Conservation (phyloP, 805 yeast species). For the Lachancea nothofagi region DNA sequence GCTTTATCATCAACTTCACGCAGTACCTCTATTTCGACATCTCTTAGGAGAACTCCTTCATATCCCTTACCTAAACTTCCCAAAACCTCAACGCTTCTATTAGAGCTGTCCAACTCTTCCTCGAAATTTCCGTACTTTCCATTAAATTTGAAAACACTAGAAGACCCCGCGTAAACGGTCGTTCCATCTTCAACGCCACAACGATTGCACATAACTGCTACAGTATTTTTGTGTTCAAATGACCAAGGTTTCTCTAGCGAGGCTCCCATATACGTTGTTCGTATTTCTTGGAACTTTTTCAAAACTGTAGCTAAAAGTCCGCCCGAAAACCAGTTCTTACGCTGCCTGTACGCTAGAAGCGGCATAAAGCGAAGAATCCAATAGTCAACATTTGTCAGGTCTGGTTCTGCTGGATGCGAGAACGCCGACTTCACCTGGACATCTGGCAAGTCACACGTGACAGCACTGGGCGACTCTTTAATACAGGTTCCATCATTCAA, state of each 20-base stretch:
- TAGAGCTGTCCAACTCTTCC: conserved; percentile 35
- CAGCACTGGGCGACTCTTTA: conserved; percentile 4
- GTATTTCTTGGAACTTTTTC: conserved; percentile 15
- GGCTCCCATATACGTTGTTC: conserved; percentile 23
- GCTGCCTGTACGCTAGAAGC: conserved; percentile 38
- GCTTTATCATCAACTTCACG: conserved; percentile 8
- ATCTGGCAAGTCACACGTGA: not conserved
- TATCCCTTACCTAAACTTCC: conserved; percentile 58
- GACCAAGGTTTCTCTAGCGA: conserved; percentile 22
- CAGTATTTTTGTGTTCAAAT: conserved; percentile 27
- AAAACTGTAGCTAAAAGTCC: conserved; percentile 11
- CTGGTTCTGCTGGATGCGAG: conserved; percentile 37
- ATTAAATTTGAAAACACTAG: conserved; percentile 51
- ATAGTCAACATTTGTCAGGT: conserved; percentile 51
- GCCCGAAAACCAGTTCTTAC: conserved; percentile 19
- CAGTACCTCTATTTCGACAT: conserved; percentile 40
- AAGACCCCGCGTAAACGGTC: conserved; percentile 59
- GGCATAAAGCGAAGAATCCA: conserved; percentile 74
- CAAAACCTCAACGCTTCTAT: conserved; percentile 46
- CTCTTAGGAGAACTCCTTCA: conserved; percentile 61
- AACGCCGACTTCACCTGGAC: not conserved
- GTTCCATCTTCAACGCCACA: conserved; percentile 65
- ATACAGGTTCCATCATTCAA: conserved; percentile 12
- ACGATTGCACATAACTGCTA: conserved; percentile 60
- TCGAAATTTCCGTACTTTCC: conserved; percentile 32